A percentile compares a stretch with the other conserved stretches of the same genome.
phyloP scores from a whole-genome alignment of 768 basidiomycete genomes.

The Leccinum boreale region DNA sequence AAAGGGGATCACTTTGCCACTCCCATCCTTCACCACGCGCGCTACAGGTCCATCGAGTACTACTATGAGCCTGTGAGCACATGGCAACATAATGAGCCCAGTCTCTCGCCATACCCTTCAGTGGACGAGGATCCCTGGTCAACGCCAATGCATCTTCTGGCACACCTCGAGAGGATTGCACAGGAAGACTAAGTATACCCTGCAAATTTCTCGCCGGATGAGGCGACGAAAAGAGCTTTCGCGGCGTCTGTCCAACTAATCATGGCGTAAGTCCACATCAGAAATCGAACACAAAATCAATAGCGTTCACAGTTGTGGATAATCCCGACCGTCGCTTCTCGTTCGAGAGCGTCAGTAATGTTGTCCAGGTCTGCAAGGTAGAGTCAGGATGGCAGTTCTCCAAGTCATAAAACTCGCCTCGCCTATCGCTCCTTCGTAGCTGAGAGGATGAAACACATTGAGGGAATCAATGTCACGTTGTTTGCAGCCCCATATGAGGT shows the following conservation, averaged over 20 bases:
- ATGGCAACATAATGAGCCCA: neutral
- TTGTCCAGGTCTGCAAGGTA: slow-evolving; percentile 66
- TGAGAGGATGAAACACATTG: slow-evolving; percentile 91
- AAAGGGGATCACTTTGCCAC: slow-evolving; percentile 52
- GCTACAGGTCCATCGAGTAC: slow-evolving; percentile 39
- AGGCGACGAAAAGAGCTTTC: slow-evolving; percentile 72
- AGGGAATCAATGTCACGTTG: slow-evolving; percentile 73
- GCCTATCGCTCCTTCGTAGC: slow-evolving; percentile 90
- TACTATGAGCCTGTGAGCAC: slow-evolving; percentile 25
- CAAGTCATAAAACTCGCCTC: slow-evolving; percentile 2
- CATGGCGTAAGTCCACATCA: neutral
- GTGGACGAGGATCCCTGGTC: slow-evolving; percentile 49
- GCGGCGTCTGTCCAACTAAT: slow-evolving; percentile 87
- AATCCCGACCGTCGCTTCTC: slow-evolving; percentile 90
- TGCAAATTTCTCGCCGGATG: slow-evolving; percentile 77
- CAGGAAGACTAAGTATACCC: slow-evolving; percentile 69
- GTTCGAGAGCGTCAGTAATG: slow-evolving; percentile 82
- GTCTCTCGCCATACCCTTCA: slow-evolving; percentile 45
- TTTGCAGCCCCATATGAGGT: slow-evolving; percentile 88
- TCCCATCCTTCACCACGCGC: slow-evolving; percentile 49
- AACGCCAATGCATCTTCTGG: slow-evolving; percentile 80
- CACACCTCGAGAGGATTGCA: slow-evolving; percentile 69
- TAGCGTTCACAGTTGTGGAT: slow-evolving; percentile 81
- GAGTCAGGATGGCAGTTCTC: neutral
- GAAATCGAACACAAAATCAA: neutral